Evolutionary conservation across 1,284 basidiomycete species (phyloP), one percentile per base, ranked within the genome.

Genomic region (Papiliotrema nemorosa): DNA sequence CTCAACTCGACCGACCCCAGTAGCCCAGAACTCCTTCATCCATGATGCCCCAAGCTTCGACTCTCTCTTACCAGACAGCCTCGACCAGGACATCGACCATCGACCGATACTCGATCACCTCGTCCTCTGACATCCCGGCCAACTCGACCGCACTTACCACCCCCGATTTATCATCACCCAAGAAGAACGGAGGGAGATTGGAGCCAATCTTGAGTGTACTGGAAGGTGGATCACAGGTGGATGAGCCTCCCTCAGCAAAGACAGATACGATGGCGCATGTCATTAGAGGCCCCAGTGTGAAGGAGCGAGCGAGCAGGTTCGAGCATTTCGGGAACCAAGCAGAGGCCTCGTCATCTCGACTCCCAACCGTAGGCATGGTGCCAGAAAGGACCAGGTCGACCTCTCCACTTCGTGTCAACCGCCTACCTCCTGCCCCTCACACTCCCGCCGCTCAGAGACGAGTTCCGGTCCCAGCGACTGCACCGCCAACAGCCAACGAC

Each of bases 121-220:
- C 55, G 10, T 48, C 57, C 6, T 49, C 49, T 3, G 47, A 56
- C 35, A 39, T 45, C 24, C 46, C 55, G 1, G 43, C 48, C 5
- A 40, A 47, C 18, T 53, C 59, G 7, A 67, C 66, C 24, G 55
- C 59, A 14, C 47, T 67, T 5, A 67, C 66, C 5, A 54, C 58
- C 10, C 66, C 66, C 13, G 62, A 64, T 31, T 44, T 63, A 9
- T 44, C 39, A 31, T 55, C 54, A 48, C 58, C 60, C 3, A 46
- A 36, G 44, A 62, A 54, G 20, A 18, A 42, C 21, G 36, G 44
- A 29, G 49, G 31, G 1, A 55, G 25, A 29, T 48, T 63, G 35
- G 60, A 63, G 21, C 50, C 60, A 12, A 59, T 58, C 45, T 48
- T 57, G 44, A 53, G 59, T 20, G 55, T 55, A 3, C 50, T 47